Evolutionary conservation across 1,284 basidiomycete genomes (phyloP), one percentile per base, ranked within the genome.

Genomic region (Trichosporon sp.): DNA sequence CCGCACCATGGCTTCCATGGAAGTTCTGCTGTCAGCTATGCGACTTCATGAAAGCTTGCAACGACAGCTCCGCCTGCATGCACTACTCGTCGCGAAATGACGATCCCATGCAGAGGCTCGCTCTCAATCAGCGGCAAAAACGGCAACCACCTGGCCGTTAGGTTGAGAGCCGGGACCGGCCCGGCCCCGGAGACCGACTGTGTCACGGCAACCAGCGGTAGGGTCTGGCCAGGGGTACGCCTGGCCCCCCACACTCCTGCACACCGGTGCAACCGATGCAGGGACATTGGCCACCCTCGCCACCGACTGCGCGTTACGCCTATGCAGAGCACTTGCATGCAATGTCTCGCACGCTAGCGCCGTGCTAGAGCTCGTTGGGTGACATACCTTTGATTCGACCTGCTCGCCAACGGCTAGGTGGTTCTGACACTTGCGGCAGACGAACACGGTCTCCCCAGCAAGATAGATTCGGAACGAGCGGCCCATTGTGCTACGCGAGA

Each of bases 1-100:
- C 95, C 61, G 91, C 85, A 25, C 95, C 95, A 77, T 97, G 92
- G 80, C 96, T 93, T 14, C 95, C 72, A 89, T 92, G 84, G 93
- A 95, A 68, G 64, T 63, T 60, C 66, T 68, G 58, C 33, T 8
- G 44, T 60, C 21, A 60, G 59, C 37, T n/a, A 16, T 8, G 23
- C 27, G n/a, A n/a, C n/a, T 5, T 19, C n/a, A 2, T 19, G 14
- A 31, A 13, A 8, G n/a, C 3, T 10, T 2, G 14, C n/a, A 6
- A 9, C 21, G 9, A 1, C 5, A 44, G 58, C 29, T 59, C 19
- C 14, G n/a, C 6, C 29, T 19, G 33, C 33, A 13, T 44, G 36
- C 8, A 37, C 11, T 14, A 29, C n/a, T n/a, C n/a, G 27, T 3
- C 29, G 21, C 3, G 7, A 11, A 21, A 19, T 14, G 10, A 16